These are phyloP conservation scores for Arthrinium phaeospermum DNA, from an alignment of 2,329 filamentous ascomycete species.

Conservation along the genomic window DNA sequence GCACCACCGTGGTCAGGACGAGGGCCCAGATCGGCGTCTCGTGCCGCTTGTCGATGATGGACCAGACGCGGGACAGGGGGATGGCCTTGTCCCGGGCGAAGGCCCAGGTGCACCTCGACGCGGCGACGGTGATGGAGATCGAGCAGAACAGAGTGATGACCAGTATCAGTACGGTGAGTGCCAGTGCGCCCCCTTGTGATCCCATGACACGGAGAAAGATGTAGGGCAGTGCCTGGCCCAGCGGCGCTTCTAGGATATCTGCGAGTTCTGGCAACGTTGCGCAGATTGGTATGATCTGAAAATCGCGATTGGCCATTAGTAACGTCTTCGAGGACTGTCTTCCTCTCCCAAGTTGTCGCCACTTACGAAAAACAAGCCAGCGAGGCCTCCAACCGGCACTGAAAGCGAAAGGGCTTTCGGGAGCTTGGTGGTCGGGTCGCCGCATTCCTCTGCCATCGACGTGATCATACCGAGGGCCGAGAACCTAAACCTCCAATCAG, in stretches of 20 bases:
- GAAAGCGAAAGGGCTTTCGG: conserved; percentile 58
- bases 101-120: conserved; percentile 70
- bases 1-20: conserved; percentile 57
- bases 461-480: conserved; percentile 67
- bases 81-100: conserved; percentile 66
- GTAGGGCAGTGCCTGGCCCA: conserved; percentile 60
- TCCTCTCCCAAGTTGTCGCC: not conserved
- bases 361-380: conserved; percentile 57
- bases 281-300: conserved; percentile 56
- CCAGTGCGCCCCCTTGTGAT: conserved; percentile 55
- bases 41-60: conserved; percentile 55
- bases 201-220: conserved; percentile 59
- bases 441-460: conserved; percentile 66
- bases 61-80: conserved; percentile 56
- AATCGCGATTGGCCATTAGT: not conserved
- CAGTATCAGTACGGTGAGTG: conserved; percentile 57
- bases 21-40: conserved; percentile 63
- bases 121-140: conserved; percentile 70
- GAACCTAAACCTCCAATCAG: conserved; percentile 42
- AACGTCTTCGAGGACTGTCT: not conserved
- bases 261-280: conserved; percentile 46
- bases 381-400: conserved; percentile 58
- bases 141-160: conserved; percentile 64
- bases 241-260: conserved; percentile 53
- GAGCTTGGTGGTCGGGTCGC: conserved; percentile 56